Base-by-base conservation (phyloP, 2,329 filamentous ascomycete species). In the Chalaropsis thielavioides region DNA sequence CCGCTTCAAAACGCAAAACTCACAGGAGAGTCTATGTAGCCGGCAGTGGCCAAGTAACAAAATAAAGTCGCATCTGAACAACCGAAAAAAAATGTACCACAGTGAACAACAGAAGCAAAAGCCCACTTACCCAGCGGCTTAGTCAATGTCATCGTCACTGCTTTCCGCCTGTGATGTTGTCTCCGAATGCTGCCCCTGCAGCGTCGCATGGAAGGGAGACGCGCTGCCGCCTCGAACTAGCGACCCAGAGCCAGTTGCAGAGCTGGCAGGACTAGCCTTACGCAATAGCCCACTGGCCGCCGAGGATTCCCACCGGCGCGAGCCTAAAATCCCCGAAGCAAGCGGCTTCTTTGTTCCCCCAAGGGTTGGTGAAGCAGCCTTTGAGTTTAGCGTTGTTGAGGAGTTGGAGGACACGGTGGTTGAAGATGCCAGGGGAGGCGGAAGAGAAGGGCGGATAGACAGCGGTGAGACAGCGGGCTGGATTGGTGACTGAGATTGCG, bases 261-360 rank as follows among this genome's bases (percentile, higher is more conserved):
- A 70, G 69, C 67, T 63, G 8, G 66, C 68, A 43, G 67, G 64
- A 66, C 73, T 73, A 62, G 72, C 72, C 67, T 75, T 75, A 41
- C 76, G 72, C 58, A 79, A 69, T 71, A 79, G 71, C 41, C 77
- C 76, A 67, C 76, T 78, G 17, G 76, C 77, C 49, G 75, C 73
- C 3, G 73, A 73, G 74, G 77, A 61, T 73, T 73, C 61, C 71
- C 71, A 71, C 70, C 17, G 73, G 76, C 49, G 67, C 61, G 63
- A 76, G 66, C 70, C 79, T 15, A 74, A 80, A 66, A 72, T 76
- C 58, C 74, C 64, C 73, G 69, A 72, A 67, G 68, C 76, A 64
- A 67, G 76, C 35, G 74, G 76, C 24, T 70, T 72, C 10, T 69
- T 70, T 68, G 78, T 68, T 19, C 54, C 13, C 35, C 77, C 69